Evolutionary conservation across 805 yeast genomes (phyloP).

Genomic region (Maudiozyma serrabonitensis): DNA sequence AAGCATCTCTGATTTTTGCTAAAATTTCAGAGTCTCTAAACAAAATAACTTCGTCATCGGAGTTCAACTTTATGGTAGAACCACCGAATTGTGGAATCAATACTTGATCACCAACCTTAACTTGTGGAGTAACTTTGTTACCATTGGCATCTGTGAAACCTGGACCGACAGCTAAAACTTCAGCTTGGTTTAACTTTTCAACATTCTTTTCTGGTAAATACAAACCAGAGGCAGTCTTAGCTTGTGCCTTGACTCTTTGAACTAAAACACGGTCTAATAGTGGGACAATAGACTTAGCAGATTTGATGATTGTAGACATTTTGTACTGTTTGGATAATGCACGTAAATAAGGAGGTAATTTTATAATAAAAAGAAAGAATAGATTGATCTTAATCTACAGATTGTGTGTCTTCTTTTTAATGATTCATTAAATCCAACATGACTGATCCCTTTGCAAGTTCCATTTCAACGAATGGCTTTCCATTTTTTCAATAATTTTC

Average conservation of each 20-base stretch:
- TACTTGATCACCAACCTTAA: conserved; percentile 85
- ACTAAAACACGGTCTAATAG: conserved; percentile 93
- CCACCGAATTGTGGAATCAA: conserved; percentile 95
- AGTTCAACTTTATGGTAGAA: conserved; percentile 75
- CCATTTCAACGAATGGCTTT: too few relatives aligned
- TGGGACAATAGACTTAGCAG: conserved; percentile 82
- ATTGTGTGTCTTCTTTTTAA: too few relatives aligned
- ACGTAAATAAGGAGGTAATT: too few relatives aligned
- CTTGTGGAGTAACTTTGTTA: conserved; percentile 59
- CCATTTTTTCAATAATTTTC: too few relatives aligned
- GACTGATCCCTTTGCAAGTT: too few relatives aligned
- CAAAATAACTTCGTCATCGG: conserved; percentile 62
- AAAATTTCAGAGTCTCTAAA: conserved; percentile 92
- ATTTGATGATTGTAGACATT: conserved; percentile 56
- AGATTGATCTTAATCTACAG: too few relatives aligned
- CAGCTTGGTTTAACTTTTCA: conserved; percentile 86
- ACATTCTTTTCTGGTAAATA: conserved; percentile 94
- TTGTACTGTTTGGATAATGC: neutral
- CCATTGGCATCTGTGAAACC: conserved; percentile 77
- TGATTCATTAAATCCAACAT: neutral
- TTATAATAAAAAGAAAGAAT: too few relatives aligned
- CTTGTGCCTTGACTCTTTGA: conserved; percentile 85
- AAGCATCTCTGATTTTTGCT: conserved; percentile 71
- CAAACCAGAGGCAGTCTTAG: conserved; percentile 87
- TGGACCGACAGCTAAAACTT: conserved; percentile 91